These are phyloP conservation scores for Aspergillus cejpii DNA, from an alignment of 2,329 filamentous ascomycete species.

Conservation along the genomic window DNA sequence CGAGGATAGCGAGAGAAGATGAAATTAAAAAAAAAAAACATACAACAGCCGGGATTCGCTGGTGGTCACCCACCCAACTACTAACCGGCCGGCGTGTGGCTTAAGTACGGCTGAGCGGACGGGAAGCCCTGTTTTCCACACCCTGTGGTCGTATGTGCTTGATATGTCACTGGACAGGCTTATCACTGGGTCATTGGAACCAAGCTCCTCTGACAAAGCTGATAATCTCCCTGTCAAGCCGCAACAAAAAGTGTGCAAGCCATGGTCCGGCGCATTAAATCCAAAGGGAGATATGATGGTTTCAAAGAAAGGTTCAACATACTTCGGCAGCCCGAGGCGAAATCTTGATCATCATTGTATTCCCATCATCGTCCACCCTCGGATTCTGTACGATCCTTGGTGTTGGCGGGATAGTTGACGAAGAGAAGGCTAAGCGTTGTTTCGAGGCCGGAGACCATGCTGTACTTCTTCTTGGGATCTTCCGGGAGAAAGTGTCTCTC, in stretches of 20 bases:
- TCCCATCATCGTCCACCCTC: constrained; percentile 71
- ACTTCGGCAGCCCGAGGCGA: constrained; percentile 76
- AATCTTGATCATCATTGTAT: constrained; percentile 76
- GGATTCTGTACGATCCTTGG: constrained; percentile 57
- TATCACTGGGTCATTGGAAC: constrained; percentile 10
- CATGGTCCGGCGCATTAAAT: neutral
- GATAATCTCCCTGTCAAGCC: neutral
- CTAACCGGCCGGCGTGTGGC: constrained; percentile 43
- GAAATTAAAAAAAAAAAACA: constrained; percentile 34
- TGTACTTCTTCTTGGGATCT: neutral
- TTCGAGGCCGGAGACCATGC: constrained; percentile 4
- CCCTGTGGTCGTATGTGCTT: constrained; percentile 41
- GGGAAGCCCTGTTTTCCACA: constrained; percentile 44
- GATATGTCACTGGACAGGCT: neutral
- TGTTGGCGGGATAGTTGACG: constrained; percentile 28
- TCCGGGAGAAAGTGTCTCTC: neutral
- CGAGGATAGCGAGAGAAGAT: constrained; percentile 8
- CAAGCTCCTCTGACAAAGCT: neutral
- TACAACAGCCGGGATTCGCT: constrained; percentile 43
- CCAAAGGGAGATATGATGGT: neutral
- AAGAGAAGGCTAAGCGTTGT: constrained; percentile 31
- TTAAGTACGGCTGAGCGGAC: constrained; percentile 45
- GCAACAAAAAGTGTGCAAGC: neutral
- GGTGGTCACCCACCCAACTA: constrained; percentile 45
- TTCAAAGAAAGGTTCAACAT: constrained; percentile 26